A percentile compares a stretch with the other conserved stretches of the same genome.
phyloP scores from a whole-genome alignment of 768 basidiomycete species.

The Lactarius hatsudake region DNA sequence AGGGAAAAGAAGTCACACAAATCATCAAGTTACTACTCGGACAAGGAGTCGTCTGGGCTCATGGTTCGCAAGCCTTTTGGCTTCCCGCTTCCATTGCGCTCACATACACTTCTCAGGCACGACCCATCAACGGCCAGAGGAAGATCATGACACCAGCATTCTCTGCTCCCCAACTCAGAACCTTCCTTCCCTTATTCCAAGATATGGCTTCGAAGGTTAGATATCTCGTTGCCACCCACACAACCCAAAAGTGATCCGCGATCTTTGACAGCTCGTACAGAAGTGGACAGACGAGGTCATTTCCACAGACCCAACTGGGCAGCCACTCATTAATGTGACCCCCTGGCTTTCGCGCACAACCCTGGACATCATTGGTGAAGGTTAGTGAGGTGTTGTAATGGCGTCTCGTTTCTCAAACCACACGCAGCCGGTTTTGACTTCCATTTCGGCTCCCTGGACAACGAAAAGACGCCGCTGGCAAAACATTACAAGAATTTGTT shows the following conservation, averaged over 20 bases:
- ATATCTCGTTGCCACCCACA: neutral
- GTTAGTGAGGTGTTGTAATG: slow-evolving; percentile 13
- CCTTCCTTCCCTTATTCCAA: slow-evolving; percentile 32
- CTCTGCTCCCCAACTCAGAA: slow-evolving; percentile 30
- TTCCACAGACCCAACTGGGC: neutral
- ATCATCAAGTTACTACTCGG: slow-evolving; percentile 25
- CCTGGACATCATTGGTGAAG: slow-evolving; percentile 32
- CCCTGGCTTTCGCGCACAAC: slow-evolving; percentile 31
- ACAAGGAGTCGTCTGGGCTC: slow-evolving; percentile 26
- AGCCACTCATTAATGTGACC: slow-evolving; percentile 27
- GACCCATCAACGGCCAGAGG: slow-evolving; percentile 31
- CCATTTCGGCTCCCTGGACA: slow-evolving; percentile 23
- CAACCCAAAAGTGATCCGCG: slow-evolving; percentile 2
- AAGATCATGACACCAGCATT: slow-evolving; percentile 35
- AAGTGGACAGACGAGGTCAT: slow-evolving; percentile 33
- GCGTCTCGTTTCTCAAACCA: neutral
- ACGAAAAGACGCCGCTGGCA: slow-evolving; percentile 9
- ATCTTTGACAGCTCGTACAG: slow-evolving; percentile 27
- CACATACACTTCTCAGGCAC: slow-evolving; percentile 18
- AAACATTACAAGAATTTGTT: slow-evolving; percentile 21
- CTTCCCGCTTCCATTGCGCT: neutral
- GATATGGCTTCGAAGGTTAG: slow-evolving; percentile 16
- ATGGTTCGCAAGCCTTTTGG: slow-evolving; percentile 23
- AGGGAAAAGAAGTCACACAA: slow-evolving; percentile 14
- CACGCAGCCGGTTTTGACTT: slow-evolving; percentile 24